Evolutionary conservation across 1,284 basidiomycete species (phyloP), one percentile per base, ranked within the genome.

Genomic region (Phlebopus sp.): DNA sequence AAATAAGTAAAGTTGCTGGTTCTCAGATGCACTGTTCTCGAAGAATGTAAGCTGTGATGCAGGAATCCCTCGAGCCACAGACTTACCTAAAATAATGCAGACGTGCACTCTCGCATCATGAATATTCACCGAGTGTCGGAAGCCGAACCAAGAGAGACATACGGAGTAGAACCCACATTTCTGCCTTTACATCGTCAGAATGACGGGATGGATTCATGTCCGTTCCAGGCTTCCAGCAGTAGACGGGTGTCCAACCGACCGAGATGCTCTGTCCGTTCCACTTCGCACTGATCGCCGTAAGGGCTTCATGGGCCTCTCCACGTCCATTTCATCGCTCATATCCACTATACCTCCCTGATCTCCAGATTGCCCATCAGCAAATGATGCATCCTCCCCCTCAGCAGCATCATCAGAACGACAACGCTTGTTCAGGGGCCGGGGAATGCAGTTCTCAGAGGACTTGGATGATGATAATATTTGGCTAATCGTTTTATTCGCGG

Each of bases 301-400:
- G 53, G 63, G 65, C 65, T 67, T 69, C 62, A 68, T 60, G 46
- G 64, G 65, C 19, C 63, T 68, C 53, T 65, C 63, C 49, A 68
- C 52, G 14, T 42, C 47, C 63, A 67, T 68, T 46, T 46, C 63
- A 59, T 64, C 54, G 55, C 55, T 41, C 43, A 57, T 44, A 52
- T 61, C 54, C 51, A 62, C 55, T 46, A 53, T 54, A 42, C 46
- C 44, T 42, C 50, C 43, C 55, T 48, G 59, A 58, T 62, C 58
- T 46, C 36, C 66, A 50, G 51, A 54, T 54, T 55, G 48, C 50
- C 45, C 39, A 42, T 44, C 41, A 41, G 51, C 31, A 44, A 37
- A 36, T 44, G 34, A 44, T 31, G 44, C 37, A 50, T 52, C 47
- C 51, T 62, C 52, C 44, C 58, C 58, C 51, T 53, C 55, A 46